Percentiles rank a stretch among this genome's conserved stretches.
These are phyloP conservation scores for Beauveria rudraprayagi DNA, from an alignment of 2,329 filamentous ascomycete species.

Conservation along the genomic window DNA sequence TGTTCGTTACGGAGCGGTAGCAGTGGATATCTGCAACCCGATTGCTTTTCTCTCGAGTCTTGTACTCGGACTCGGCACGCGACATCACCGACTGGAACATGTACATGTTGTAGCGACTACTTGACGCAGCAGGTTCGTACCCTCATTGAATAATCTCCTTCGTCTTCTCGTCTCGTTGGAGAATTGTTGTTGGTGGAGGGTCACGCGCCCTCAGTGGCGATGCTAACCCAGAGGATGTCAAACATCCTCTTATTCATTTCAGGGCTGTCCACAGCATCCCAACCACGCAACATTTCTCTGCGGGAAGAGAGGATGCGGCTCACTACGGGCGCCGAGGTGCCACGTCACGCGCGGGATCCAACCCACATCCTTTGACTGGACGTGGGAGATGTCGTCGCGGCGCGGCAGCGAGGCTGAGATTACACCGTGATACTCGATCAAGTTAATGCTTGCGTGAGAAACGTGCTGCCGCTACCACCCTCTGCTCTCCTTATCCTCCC, in stretches of 20 bases:
- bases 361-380: slow-evolving; percentile 26
- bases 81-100: neutral
- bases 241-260: neutral
- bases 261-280: neutral
- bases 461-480: slow-evolving; percentile 77
- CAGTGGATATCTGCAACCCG: slow-evolving; percentile 26
- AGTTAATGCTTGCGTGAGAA: slow-evolving; percentile 99
- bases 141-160: slow-evolving; percentile 27
- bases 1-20: slow-evolving; percentile 54
- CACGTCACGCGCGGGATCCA: slow-evolving; percentile 40
- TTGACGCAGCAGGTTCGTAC: slow-evolving; percentile 34
- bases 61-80: neutral
- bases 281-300: slow-evolving; percentile 9
- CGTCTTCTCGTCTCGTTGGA: slow-evolving; percentile 22
- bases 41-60: neutral
- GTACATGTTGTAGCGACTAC: neutral
- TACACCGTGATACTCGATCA: slow-evolving; percentile 96
- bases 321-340: slow-evolving; percentile 79
- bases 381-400: slow-evolving; percentile 33
- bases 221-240: slow-evolving; percentile 15
- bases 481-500: slow-evolving; percentile 21
- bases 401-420: slow-evolving; percentile 70
- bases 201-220: neutral
- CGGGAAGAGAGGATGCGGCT: slow-evolving; percentile 47
- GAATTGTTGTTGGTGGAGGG: neutral